phyloP scores from a whole-genome alignment of 2,329 filamentous ascomycete species.

The Penicillium sumatraense region DNA sequence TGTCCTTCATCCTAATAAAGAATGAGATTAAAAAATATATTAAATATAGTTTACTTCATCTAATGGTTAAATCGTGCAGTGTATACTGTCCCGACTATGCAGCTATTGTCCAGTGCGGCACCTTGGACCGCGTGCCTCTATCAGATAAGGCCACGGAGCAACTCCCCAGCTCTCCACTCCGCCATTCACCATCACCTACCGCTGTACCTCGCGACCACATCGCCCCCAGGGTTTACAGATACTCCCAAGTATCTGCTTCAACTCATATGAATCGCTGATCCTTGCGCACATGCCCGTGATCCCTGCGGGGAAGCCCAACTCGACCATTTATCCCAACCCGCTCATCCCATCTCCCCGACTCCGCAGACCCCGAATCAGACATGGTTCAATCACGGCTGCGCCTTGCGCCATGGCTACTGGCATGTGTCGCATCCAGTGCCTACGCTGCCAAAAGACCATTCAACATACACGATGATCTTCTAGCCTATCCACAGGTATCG shows the following conservation, averaged over 20 bases:
- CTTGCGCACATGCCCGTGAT: background rate
- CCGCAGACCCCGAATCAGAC: background rate
- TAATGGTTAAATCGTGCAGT: no score
- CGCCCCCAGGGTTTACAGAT: no score
- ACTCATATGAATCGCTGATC: background rate
- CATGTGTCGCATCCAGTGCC: conserved; percentile 38
- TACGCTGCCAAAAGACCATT: conserved; percentile 66
- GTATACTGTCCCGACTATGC: no score
- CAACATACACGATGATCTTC: conserved; percentile 84
- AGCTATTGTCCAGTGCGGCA: no score
- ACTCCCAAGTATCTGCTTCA: no score
- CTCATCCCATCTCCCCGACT: background rate
- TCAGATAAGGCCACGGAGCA: conserved; percentile 35
- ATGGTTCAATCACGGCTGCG: conserved; percentile 32
- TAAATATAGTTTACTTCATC: no score
- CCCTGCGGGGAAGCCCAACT: conserved; percentile 1
- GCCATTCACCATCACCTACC: conserved; percentile 8
- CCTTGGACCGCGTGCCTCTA: no score
- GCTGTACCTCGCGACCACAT: background rate
- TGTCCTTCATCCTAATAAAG: no score
- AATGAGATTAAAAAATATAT: no score
- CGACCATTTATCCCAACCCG: no score
- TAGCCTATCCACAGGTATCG: conserved; percentile 88
- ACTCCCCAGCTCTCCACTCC: conserved; percentile 19
- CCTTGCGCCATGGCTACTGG: conserved; percentile 37